Evolutionary conservation across 2,329 filamentous ascomycete genomes (phyloP).

Genomic region (Cladophialophora carrionii): DNA sequence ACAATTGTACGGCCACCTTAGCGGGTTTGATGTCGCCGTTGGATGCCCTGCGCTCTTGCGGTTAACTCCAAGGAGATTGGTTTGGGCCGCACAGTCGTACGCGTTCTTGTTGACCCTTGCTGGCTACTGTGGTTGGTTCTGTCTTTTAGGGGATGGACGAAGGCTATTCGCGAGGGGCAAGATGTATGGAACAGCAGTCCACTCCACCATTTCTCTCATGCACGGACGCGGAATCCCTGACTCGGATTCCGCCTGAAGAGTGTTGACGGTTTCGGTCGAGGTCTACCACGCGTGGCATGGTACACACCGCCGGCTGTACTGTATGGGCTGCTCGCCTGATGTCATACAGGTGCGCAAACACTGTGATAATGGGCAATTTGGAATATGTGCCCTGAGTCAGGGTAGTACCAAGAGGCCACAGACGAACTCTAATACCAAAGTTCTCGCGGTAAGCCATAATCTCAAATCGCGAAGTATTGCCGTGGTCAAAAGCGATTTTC

Average conservation of each 20-base stretch:
- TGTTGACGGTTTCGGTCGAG: background rate
- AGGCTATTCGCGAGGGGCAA: background rate
- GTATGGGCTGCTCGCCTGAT: background rate
- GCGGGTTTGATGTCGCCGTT: background rate
- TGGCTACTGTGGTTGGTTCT: background rate
- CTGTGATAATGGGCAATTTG: background rate
- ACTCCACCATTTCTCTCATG: background rate
- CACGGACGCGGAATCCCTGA: background rate
- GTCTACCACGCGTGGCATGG: slow-evolving; percentile 1
- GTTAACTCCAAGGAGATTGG: background rate
- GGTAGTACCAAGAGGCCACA: background rate
- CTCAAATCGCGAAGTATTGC: slow-evolving; percentile 1
- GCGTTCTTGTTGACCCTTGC: background rate
- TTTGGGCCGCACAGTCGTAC: background rate
- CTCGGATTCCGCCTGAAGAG: background rate
- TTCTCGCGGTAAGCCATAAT: background rate
- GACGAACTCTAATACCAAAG: background rate
- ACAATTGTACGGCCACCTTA: background rate
- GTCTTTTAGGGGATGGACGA: background rate
- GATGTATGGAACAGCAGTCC: background rate
- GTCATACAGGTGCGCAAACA: background rate
- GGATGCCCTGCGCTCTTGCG: background rate
- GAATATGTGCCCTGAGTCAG: slow-evolving; percentile 6
- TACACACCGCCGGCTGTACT: background rate
- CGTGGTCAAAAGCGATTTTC: background rate